These are phyloP conservation scores for Penicillium mononematosum DNA, from an alignment of 495 filamentous ascomycete species.

Conservation along the genomic window DNA sequence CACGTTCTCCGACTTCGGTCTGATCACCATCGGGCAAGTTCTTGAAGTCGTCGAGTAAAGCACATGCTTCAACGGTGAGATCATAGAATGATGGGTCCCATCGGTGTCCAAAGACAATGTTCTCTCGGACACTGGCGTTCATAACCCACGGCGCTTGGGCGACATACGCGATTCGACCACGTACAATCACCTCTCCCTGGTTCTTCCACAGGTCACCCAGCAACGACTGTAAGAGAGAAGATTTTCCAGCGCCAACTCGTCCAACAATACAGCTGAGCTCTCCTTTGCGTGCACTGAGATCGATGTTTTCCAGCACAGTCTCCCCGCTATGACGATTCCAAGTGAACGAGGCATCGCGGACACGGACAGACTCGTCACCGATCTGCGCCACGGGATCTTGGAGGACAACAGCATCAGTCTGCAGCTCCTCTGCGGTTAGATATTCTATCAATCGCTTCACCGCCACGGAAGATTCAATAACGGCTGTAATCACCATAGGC, in stretches of 20 bases:
- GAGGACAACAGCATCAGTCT: constrained; percentile 72
- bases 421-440: constrained; percentile 85
- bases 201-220: constrained; percentile 90
- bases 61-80: constrained; percentile 89
- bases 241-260: constrained; percentile 93
- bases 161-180: constrained; percentile 84
- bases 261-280: constrained; percentile 92
- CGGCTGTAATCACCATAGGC: constrained; percentile 95
- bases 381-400: constrained; percentile 64
- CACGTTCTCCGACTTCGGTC: constrained; percentile 94
- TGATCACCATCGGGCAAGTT: constrained; percentile 93
- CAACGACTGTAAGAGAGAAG: constrained; percentile 81
- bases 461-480: constrained; percentile 95
- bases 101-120: constrained; percentile 94
- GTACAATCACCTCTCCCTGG: constrained; percentile 78
- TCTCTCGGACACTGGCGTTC: constrained; percentile 95
- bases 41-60: constrained; percentile 85
- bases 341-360: constrained; percentile 86
- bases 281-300: constrained; percentile 83
- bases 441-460: constrained; percentile 82
- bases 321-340: constrained; percentile 78
- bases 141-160: constrained; percentile 94
- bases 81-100: constrained; percentile 97
- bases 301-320: constrained; percentile 70
- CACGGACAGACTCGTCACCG: constrained; percentile 80